Conservation (phyloP, 768 basidiomycete genomes). For the Hebeloma cylindrosporum region DNA sequence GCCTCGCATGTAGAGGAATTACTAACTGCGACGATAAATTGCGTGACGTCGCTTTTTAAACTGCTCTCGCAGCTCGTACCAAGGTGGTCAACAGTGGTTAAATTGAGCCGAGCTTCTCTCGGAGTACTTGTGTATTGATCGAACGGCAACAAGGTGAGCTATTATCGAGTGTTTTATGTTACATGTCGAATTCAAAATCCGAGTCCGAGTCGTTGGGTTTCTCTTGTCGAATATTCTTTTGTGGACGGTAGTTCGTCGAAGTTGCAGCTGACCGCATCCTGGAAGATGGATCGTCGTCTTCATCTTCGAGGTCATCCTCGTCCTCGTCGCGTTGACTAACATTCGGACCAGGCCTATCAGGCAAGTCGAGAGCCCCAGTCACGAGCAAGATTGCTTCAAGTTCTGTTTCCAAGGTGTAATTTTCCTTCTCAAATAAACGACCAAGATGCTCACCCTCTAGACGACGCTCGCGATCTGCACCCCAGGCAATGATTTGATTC, state of each 20-base stretch:
- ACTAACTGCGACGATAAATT: no score
- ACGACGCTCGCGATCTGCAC: slow-evolving; percentile 71
- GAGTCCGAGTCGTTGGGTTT: slow-evolving; percentile 58
- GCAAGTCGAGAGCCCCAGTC: slow-evolving; percentile 62
- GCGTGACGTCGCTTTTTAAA: no score
- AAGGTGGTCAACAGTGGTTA: no score
- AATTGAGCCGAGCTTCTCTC: no score
- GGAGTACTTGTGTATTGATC: no score
- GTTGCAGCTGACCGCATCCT: slow-evolving; percentile 58
- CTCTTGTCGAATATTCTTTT: slow-evolving; percentile 52
- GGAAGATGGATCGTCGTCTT: slow-evolving; percentile 50
- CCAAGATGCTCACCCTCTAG: slow-evolving; percentile 61
- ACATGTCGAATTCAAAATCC: slow-evolving; percentile 80
- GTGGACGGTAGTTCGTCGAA: slow-evolving; percentile 48
- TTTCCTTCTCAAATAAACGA: neutral
- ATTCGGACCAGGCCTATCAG: slow-evolving; percentile 42
- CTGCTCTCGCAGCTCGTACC: no score
- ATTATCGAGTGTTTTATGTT: no score
- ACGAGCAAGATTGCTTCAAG: slow-evolving; percentile 70
- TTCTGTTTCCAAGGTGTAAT: slow-evolving; percentile 40
- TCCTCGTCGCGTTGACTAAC: slow-evolving; percentile 31
- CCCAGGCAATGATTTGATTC: slow-evolving; percentile 85
- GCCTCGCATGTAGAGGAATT: no score
- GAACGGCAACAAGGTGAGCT: no score
- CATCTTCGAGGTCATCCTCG: slow-evolving; percentile 49